Evolutionary conservation across 805 yeast species (phyloP), one percentile per base, ranked within the genome.

Genomic region (Metschnikowia arizonensis): DNA sequence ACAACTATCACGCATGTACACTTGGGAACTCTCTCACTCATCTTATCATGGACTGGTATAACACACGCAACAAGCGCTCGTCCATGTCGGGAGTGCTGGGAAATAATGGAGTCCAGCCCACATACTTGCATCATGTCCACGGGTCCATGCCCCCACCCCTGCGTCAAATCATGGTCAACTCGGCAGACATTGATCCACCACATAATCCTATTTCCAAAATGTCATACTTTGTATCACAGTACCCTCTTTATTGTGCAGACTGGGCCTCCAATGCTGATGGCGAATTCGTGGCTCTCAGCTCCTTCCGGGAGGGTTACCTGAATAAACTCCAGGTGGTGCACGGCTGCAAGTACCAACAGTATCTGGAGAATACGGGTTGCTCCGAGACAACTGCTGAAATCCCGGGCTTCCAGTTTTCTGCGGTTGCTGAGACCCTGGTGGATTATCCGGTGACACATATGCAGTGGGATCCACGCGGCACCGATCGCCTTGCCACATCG

Each of bases 231-330:
- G 29, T 19, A 18, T 60, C 66, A 12, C 64, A 57, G 44, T 50
- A 52, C 24, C 72, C 72, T 6, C 56, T 67, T 21, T 66, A 59
- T 48, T 60, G 70, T 34, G 57, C 65, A 3, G 73, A 65, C 55
- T 69, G 74, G 74, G 50, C 50, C 5, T 46, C 46, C 23, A 49
- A 55, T 5, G 56, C 53, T 15, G 54, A 69, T 2, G 48, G 58
- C 9, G 82, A 81, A 7, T 66, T 73, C 38, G 63, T 86, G 6
- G 93, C 88, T 0, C 60, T 84, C n/a, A 74, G 83, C n/a, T 77
- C 96, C 0, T 88, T 81, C 60, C 77, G 85, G 47, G 97, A 90
- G 61, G 95, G 88, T 41, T 69, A 80, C 23, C 68, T 73, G 33
- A 90, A 90, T 64, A 78, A 78, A 52, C 61, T 89, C 21, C 82